These are phyloP conservation scores for Ophiosphaerella narmari DNA, from an alignment of 2,329 filamentous ascomycete species.

Conservation along the genomic window DNA sequence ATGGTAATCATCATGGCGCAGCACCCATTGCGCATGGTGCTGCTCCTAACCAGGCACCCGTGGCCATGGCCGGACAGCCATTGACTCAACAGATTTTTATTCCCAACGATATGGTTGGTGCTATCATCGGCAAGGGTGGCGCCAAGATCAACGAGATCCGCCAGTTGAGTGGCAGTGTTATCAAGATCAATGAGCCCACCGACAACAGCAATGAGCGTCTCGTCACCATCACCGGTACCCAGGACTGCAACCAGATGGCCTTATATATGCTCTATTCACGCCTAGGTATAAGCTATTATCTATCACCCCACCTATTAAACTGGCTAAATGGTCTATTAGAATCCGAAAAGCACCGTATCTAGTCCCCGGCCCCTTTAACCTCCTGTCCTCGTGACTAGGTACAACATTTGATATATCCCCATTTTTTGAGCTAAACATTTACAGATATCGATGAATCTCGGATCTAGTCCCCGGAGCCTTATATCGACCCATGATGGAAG, in stretches of 20 bases:
- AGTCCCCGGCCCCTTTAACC: conserved; percentile 11
- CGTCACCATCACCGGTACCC: conserved; percentile 95
- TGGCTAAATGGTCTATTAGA: conserved; percentile 53
- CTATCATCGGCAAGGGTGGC: conserved; percentile 97
- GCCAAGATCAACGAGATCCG: conserved; percentile 99
- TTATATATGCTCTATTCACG: conserved; percentile 98
- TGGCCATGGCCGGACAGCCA: conserved; percentile 70
- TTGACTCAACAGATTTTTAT: conserved; percentile 99
- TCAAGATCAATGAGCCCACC: conserved; percentile 99
- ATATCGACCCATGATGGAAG: no score
- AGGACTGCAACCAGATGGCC: conserved; percentile 99
- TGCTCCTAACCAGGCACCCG: conserved; percentile 70
- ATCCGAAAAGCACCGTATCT: conserved; percentile 77
- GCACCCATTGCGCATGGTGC: conserved; percentile 65
- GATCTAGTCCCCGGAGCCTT: no score
- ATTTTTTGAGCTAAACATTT: no score
- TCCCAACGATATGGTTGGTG: conserved; percentile 98
- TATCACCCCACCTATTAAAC: neutral
- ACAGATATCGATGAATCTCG: no score
- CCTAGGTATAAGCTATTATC: conserved; percentile 69
- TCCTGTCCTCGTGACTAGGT: no score
- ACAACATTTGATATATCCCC: no score
- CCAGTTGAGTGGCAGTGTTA: conserved; percentile 94
- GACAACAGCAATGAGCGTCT: conserved; percentile 98
- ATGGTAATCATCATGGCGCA: conserved; percentile 62